Evolutionary conservation across 345 rosid genomes (phyloP).

Genomic region (Kernera saxatilis): DNA sequence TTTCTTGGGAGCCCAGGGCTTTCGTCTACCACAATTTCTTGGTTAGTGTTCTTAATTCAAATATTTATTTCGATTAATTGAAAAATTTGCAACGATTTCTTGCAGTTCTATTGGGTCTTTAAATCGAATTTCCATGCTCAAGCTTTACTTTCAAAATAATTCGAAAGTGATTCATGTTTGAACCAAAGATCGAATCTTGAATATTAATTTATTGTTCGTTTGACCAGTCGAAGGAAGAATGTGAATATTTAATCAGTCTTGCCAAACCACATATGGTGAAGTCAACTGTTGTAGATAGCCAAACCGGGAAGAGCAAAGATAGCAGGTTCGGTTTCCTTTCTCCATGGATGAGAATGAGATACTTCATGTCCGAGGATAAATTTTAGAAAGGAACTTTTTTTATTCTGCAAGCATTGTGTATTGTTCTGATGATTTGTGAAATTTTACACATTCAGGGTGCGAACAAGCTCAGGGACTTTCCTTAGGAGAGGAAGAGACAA

Average conservation of each 20-base stretch:
- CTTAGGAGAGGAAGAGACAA: conserved; percentile 69
- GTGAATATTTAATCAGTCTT: conserved; percentile 73
- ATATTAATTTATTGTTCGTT: background rate
- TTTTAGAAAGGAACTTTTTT: too few relatives aligned
- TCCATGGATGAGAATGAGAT: background rate
- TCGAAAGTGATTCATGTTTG: background rate
- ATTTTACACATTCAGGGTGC: conserved; percentile 47
- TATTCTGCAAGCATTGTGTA: background rate
- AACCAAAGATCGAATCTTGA: background rate
- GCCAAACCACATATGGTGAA: conserved; percentile 83
- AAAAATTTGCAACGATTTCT: too few relatives aligned
- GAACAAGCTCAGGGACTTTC: conserved; percentile 94
- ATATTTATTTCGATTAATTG: background rate
- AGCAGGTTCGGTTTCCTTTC: conserved; percentile 54
- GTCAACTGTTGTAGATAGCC: conserved; percentile 84
- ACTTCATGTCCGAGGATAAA: background rate
- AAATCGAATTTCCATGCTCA: background rate
- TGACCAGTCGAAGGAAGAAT: conserved; percentile 79
- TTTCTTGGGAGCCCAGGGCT: conserved; percentile 94
- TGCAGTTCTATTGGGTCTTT: background rate
- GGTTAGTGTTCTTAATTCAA: conserved; percentile 38
- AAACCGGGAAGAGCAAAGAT: conserved; percentile 79
- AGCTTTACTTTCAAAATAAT: conserved; percentile 5
- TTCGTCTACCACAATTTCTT: conserved; percentile 75
- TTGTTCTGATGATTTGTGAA: conserved; percentile 4